Base-by-base conservation (phyloP, 2,329 filamentous ascomycete species). In the Alternaria sp. region DNA sequence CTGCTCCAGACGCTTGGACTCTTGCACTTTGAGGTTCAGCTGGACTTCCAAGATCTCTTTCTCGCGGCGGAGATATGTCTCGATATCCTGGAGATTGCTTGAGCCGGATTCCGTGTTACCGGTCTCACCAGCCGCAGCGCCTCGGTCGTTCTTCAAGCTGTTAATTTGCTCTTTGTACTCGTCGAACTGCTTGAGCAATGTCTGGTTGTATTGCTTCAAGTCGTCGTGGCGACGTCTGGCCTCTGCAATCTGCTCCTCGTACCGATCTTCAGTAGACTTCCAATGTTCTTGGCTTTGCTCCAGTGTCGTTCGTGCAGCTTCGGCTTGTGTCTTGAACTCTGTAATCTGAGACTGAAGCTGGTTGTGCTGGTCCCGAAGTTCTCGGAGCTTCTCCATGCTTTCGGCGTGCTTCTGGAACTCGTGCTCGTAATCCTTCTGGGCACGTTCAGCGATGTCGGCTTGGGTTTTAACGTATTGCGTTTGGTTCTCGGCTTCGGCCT, bases 31-130 rank as follows among this genome's bases (percentile, higher is more conserved):
- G 42, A 98, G 83, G 68, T 97, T 93, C 70, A 93, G 91, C 72
- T 98, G 94, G n/a, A 97, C 92, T 69, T 99, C 94, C 8, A 97
- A 85, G 65, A 99, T 98, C 75, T 98, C 95, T 82, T 98, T 99
- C 79, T 99, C 96, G 40, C 92, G 90, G 44, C 94, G 90, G 61
- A 99, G 82, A 76, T 95, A 99, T 61, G 87, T 90, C 79, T 96
- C 96, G 56, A 99, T 86, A 71, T 98, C 94, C 61, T 95, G 90
- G 9, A 97, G 85, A 52, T 91, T 91, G 65, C 92, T 91, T 9
- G 88, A 81, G 39, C 86, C 87, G 34, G 86, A 82, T 50, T 87
- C 83, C 13, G 76, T 72, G 11, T 81, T 80, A 29, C 80, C 78
- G 28, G 76, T 72, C 34, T 90, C 88, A 11, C 86, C 81, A 5